Evolutionary conservation across 1,284 basidiomycete species (phyloP), one percentile per base, ranked within the genome.

Genomic region (Puccinia novopanici): DNA sequence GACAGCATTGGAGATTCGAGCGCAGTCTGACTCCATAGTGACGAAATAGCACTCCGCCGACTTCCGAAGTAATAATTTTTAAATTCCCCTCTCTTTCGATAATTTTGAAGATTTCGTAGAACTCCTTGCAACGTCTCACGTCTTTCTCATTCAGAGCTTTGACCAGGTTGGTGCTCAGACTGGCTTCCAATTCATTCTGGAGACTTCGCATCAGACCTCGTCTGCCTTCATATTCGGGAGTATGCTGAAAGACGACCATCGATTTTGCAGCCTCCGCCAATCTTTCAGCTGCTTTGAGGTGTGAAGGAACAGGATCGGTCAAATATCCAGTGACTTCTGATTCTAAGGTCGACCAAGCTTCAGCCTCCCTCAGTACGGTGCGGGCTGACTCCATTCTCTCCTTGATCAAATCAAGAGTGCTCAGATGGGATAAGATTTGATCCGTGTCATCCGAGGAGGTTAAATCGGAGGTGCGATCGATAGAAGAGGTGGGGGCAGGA

Each of bases 271-370:
- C 95, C 84, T 96, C 94, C 0, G 91, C 91, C 13, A 98, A 87
- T 81, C 95, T 88, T 83, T 92, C 91, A 24, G 94, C 95, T 0
- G 95, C 95, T 84, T 93, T 94, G 65, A 89, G 90, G 84, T 92
- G 94, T 82, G 89, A 90, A 76, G 85, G 86, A 83, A 90, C 89
- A 82, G 92, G 82, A 30, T 86, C 92, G n/a, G 89, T 87, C 54
- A 98, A 88, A 24, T 95, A 89, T 0, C 91, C 88, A 0, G 92
- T 92, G 63, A 97, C 92, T 86, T 98, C 95, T 68, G 92, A 89
- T 86, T 98, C 95, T 55, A 98, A 89, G 0, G 93, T 93, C 73
- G 92, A 93, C 95, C 95, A 98, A 82, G 91, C 92, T 87, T 97
- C 93, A 30, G 95, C 94, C 85, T 97, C 94, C 48, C 91, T 89